phyloP scores from a whole-genome alignment of 768 basidiomycete genomes.

The Rhodotorula paludigena region DNA sequence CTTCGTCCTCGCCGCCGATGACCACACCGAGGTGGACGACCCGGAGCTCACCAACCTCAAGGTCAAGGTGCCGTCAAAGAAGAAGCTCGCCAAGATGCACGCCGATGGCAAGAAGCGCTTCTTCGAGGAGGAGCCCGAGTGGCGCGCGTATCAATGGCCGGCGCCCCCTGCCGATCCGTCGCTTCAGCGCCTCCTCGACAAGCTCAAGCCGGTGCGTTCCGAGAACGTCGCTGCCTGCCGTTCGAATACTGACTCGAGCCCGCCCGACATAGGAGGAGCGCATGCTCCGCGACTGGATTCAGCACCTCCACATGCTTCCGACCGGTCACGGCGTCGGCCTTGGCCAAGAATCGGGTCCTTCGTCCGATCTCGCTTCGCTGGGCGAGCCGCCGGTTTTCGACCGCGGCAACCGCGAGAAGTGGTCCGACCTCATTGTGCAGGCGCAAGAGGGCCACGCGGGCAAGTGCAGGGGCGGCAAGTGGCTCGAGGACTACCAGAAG shows the following conservation, averaged over 20 bases:
- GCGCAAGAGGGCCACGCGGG: constrained; percentile 17
- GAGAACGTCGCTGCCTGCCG: neutral
- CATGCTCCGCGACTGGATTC: constrained; percentile 25
- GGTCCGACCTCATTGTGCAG: constrained; percentile 7
- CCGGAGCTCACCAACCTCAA: constrained; percentile 15
- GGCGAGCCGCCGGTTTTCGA: constrained; percentile 1
- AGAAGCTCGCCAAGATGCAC: constrained; percentile 17
- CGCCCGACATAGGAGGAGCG: constrained; percentile 14
- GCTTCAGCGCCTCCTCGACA: constrained; percentile 3
- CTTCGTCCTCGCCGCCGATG: constrained; percentile 11
- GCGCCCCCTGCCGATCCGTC: constrained; percentile 14
- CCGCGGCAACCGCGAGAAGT: constrained; percentile 22
- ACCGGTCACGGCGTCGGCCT: constrained; percentile 15
- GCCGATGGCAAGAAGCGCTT: constrained; percentile 10
- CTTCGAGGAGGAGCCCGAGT: constrained; percentile 2
- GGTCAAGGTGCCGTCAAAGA: constrained; percentile 23
- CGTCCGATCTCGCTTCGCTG: neutral
- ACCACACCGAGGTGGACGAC: constrained; percentile 17
- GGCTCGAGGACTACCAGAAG: constrained; percentile 19
- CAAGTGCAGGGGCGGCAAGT: constrained; percentile 21
- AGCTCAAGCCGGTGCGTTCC: constrained; percentile 13
- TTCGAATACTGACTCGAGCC: neutral
- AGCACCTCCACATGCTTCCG: neutral
- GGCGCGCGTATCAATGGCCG: constrained; percentile 25
- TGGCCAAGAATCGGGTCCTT: neutral